These are phyloP conservation scores for Terfezia claveryi DNA, from an alignment of 495 filamentous ascomycete genomes.

Conservation along the genomic window DNA sequence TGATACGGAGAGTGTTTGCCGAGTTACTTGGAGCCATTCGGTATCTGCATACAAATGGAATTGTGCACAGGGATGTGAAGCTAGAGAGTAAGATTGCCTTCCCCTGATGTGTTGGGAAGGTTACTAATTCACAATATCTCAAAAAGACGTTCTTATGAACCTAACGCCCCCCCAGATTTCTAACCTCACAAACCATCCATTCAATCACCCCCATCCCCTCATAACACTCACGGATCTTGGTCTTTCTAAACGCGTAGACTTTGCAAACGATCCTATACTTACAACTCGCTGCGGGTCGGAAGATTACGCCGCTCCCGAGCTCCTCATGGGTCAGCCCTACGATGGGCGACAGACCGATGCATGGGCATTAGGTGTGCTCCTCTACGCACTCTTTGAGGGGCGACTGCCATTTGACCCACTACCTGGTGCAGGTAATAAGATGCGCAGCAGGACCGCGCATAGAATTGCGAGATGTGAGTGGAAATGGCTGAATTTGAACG, in stretches of 20 bases:
- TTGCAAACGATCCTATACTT: constrained; percentile 50
- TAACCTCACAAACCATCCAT: constrained; percentile 24
- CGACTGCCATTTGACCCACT: constrained; percentile 77
- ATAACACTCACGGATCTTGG: constrained; percentile 82
- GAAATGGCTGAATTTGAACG: constrained; percentile 47
- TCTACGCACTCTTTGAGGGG: constrained; percentile 84
- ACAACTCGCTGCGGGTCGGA: constrained; percentile 84
- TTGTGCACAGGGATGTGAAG: constrained; percentile 94
- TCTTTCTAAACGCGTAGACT: constrained; percentile 52
- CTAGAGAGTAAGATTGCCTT: constrained; percentile 57
- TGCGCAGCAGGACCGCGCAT: constrained; percentile 59
- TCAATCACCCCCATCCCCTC: constrained; percentile 48
- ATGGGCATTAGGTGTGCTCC: constrained; percentile 81
- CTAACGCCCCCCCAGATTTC: constrained; percentile 35
- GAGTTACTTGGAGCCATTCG: constrained; percentile 67
- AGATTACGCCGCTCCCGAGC: constrained; percentile 91
- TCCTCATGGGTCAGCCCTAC: constrained; percentile 85
- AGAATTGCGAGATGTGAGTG: constrained; percentile 89
- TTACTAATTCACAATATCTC: not conserved
- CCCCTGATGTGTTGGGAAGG: constrained; percentile 1
- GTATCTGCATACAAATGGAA: constrained; percentile 64
- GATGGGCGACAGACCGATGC: constrained; percentile 83
- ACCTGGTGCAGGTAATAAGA: constrained; percentile 49
- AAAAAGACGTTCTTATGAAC: constrained; percentile 72
- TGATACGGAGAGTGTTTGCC: constrained; percentile 71